Base-by-base conservation (phyloP, 257 asterid species). In the Dorcoceras hygrometricum region DNA sequence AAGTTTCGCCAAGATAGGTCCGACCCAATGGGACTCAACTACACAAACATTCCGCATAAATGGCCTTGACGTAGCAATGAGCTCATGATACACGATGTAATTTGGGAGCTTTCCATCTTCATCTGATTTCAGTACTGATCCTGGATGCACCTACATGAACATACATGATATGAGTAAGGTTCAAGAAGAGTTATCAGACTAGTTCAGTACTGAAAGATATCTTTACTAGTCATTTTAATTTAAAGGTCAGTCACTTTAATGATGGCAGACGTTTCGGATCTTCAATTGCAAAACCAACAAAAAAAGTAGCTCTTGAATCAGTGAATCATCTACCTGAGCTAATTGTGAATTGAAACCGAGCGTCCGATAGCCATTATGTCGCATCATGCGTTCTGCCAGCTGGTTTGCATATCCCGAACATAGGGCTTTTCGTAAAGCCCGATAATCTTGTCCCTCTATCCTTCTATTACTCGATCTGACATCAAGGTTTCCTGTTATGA, bases 351-450 rank as follows among this genome's bases (percentile, higher is more conserved):
- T 90, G 81, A 88, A 83, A 82, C 97, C 96, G 65, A 90, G 76
- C 53, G 97, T 83, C 59, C 90, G 86, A 62, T 76, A 94, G 59
- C 99, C 99, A 62, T 94, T 94, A 66, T 94, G 99, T 39, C 88
- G 97, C 55, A 88, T 74, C 97, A 86, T 90, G 63, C 99, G 75
- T 82, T 94, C 96, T 26, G 93, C 99, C 65, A 90, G 94, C 83
- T 94, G 97, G 79, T 86, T 88, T 68, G 91, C 92, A 29, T 82
- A 88, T 51, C 99, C 99, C 31, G 86, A 74, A 77, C 95, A 94
- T 58, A 94, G 82, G 63, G 99, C 87, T 77, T 85, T 88, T 78
- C 96, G 85, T 85, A 94, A 80, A 64, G 74, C 79, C 78, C 77
- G 80, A 70, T 87, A 94, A 36, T 90, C 92, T 60, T 71, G 80